Evolutionary conservation across 345 rosid species (phyloP), one percentile per base, ranked within the genome.

Genomic region (Murraya paniculata): DNA sequence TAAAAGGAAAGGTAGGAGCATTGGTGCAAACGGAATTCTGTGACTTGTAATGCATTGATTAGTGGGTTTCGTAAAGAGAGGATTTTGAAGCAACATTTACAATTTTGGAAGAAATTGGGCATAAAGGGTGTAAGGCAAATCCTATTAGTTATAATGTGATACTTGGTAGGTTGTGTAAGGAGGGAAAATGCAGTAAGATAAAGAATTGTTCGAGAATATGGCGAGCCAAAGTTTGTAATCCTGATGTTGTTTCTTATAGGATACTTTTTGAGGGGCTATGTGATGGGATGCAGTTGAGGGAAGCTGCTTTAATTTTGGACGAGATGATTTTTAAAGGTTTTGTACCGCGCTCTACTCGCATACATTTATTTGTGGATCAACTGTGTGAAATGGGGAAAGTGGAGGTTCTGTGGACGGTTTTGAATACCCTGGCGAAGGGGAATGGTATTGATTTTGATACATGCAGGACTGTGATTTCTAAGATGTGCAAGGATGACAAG

Each of bases 261-360:
- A 86, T 91, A 80, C 78, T 93, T 66, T 95, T 95, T 71, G 92
- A 88, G 25, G 94, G 91, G 56, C 90, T 95, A 66, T 82, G 89
- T 13, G 78, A 83, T 30, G 83, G 75, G 70, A 78, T 79, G 82
- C 88, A 81, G 75, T 79, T 83, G 9, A 78, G 86, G 82, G 95
- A 89, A 77, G 98, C 96, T 7, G 77, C 84, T 2, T 78, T 80
- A 56, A 31, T 91, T 79, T 85, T 95, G 84, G 95, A 93, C 60
- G 98, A 92, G 86, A 95, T 93, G 97, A 57, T 87, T 61, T 90
- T 90, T 75, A 93, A 93, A 84, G 94, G 92, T 7, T 91, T 85
- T 79, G 71, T 69, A 35, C 98, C 98, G 61, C 88, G 73, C 74
- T 58, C 72, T 31, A 80, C 79, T 59, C 85, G 85, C 31, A 48